These are phyloP conservation scores for Taxillus chinensis DNA, from an alignment of 164 flowering plant species.

Conservation along the genomic window DNA sequence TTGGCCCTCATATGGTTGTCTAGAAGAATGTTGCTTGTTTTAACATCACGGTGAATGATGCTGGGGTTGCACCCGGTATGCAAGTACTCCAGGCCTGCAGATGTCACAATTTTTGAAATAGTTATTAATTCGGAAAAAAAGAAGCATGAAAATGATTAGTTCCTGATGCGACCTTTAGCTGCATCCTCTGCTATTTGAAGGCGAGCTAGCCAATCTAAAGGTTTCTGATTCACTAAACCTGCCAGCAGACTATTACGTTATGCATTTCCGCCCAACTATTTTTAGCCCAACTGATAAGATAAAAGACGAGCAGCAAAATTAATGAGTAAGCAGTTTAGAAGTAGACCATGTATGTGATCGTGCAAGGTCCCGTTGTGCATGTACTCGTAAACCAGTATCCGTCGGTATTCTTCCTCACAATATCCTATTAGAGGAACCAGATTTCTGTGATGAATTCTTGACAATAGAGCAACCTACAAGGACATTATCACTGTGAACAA, in stretches of 20 bases:
- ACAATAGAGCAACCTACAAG: constrained; percentile 81
- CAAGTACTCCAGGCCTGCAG: constrained; percentile 82
- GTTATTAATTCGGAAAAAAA: neutral
- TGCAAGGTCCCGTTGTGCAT: constrained; percentile 94
- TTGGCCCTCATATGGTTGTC: constrained; percentile 94
- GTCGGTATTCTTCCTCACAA: constrained; percentile 70
- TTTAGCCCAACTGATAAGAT: neutral
- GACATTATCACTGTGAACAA: neutral
- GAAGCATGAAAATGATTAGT: neutral
- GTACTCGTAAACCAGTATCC: constrained; percentile 83
- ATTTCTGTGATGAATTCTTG: constrained; percentile 92
- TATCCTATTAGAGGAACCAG: constrained; percentile 89
- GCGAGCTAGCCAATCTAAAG: constrained; percentile 77
- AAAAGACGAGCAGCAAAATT: neutral
- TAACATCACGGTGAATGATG: constrained; percentile 92
- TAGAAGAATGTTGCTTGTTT: constrained; percentile 90
- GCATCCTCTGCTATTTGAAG: constrained; percentile 84
- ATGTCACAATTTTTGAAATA: neutral
- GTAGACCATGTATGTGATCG: constrained; percentile 72
- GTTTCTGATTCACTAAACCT: constrained; percentile 51
- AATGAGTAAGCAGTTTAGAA: neutral
- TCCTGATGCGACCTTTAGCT: constrained; percentile 62
- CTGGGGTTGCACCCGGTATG: constrained; percentile 96
- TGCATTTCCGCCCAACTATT: neutral
- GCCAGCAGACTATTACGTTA: constrained; percentile 20